Conservation (phyloP, 768 basidiomycete species). For the Hericium alpestre region DNA sequence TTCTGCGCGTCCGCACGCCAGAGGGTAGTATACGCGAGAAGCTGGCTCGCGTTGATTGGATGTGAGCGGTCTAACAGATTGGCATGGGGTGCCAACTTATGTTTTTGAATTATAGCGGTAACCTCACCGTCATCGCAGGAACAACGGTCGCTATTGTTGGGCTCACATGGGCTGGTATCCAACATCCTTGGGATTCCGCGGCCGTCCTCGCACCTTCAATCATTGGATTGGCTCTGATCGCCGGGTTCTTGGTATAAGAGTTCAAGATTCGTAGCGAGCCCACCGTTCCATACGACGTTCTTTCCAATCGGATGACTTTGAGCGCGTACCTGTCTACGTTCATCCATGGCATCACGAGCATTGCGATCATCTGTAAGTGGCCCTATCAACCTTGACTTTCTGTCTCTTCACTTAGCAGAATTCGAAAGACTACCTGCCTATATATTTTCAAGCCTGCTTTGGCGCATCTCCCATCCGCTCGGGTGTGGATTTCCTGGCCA, state of each 20-base stretch:
- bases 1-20: slow-evolving; percentile 23
- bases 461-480: slow-evolving; percentile 23
- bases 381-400: neutral
- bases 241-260: slow-evolving; percentile 27
- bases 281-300: slow-evolving; percentile 16
- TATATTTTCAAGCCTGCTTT: slow-evolving; percentile 34
- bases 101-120: slow-evolving; percentile 21
- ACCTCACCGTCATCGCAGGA: slow-evolving; percentile 21
- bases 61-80: slow-evolving; percentile 14
- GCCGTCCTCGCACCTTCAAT: slow-evolving; percentile 30
- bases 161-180: slow-evolving; percentile 31
- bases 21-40: slow-evolving; percentile 20
- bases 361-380: slow-evolving; percentile 10
- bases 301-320: slow-evolving; percentile 21
- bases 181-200: slow-evolving; percentile 28
- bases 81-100: neutral
- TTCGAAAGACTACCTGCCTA: slow-evolving; percentile 25
- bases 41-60: slow-evolving; percentile 27
- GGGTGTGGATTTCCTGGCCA: slow-evolving; percentile 24
- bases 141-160: slow-evolving; percentile 20
- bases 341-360: slow-evolving; percentile 15
- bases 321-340: slow-evolving; percentile 15
- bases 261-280: slow-evolving; percentile 19
- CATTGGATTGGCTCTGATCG: slow-evolving; percentile 26
- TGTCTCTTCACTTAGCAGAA: neutral